phyloP scores from a whole-genome alignment of 768 basidiomycete genomes.

The Mycena chlorophos region DNA sequence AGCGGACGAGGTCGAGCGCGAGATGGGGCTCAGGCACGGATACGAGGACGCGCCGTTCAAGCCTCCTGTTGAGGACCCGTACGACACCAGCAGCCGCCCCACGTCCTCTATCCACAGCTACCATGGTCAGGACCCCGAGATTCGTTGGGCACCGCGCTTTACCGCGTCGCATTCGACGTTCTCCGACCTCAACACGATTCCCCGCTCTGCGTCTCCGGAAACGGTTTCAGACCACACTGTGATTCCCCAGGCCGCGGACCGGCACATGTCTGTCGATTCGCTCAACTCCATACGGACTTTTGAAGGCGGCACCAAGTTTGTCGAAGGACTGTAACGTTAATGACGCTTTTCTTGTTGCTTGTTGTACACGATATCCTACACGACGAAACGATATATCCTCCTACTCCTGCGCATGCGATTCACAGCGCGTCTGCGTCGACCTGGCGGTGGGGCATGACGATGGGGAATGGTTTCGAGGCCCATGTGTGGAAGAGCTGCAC shows the following conservation, averaged over 20 bases:
- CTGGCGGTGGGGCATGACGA: slow-evolving; percentile 3
- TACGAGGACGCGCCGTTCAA: slow-evolving; percentile 15
- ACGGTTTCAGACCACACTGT: slow-evolving; percentile 1
- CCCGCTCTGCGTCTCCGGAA: slow-evolving; percentile 10
- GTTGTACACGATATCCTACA: neutral
- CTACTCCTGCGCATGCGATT: neutral
- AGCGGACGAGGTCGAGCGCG: slow-evolving; percentile 17
- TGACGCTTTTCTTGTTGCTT: neutral
- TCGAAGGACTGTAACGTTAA: slow-evolving; percentile 17
- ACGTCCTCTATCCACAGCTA: neutral
- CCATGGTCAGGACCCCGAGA: neutral
- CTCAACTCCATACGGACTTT: slow-evolving; percentile 18
- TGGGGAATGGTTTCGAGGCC: slow-evolving; percentile 9
- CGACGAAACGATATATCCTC: neutral
- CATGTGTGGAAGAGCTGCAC: slow-evolving; percentile 19
- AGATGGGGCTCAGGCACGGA: slow-evolving; percentile 6
- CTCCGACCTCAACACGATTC: slow-evolving; percentile 3
- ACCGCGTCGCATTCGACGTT: slow-evolving; percentile 23
- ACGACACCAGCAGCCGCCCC: slow-evolving; percentile 4
- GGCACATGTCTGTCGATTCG: slow-evolving; percentile 16
- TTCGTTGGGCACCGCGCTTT: slow-evolving; percentile 1
- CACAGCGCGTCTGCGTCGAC: neutral
- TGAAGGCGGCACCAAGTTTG: slow-evolving; percentile 23
- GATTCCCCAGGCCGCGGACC: neutral
- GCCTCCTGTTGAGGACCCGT: slow-evolving; percentile 5